Evolutionary conservation across 1,284 basidiomycete genomes (phyloP), one percentile per base, ranked within the genome.

Genomic region (Malassezia pachydermatis): DNA sequence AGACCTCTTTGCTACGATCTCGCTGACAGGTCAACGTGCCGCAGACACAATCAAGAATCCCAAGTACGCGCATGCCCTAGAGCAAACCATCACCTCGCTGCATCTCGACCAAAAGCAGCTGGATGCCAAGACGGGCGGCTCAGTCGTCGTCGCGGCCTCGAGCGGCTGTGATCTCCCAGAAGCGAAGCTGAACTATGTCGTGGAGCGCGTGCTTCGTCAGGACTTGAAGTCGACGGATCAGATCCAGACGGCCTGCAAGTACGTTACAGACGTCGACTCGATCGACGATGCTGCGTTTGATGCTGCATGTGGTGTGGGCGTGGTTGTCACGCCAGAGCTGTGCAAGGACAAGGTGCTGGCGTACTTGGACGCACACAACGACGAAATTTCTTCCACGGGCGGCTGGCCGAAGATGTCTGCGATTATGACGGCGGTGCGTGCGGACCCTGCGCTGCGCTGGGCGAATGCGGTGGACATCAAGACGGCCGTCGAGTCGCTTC

Each of bases 391-490:
- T 24, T 58, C 63, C 37, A 81, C 83, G 30, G 59, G 58, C 28
- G 63, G 62, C 25, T 61, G 65, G 54, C 59, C 65, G 20, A 65
- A 63, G 30, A 59, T 65, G 38, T 60, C 57, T 19, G 55, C 57
- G 39, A 60, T 70, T 48, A 62, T 69, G 47, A 56, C 57, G n/a
- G 60, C 58, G 32, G 51, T 70, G 50, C 62, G 66, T 39, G 46
- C 49, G 4, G 55, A 57, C 13, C 52, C 59, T 7, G 34, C 46
- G 11, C 54, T 66, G 51, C 82, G 86, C 56, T 98, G 92, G 92
- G 90, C 87, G 4, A 84, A 78, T 65, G 81, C 87, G 0, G 77
- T 88, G 5, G 90, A 96, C 41, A 77, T 96, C 52, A 96, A 96
- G 76, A 83, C 80, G 35, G 78, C 84, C 0, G 83, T 88, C 2